phyloP scores from a whole-genome alignment of 1,139 yeast species.

The Hyphopichia khmerensis region DNA sequence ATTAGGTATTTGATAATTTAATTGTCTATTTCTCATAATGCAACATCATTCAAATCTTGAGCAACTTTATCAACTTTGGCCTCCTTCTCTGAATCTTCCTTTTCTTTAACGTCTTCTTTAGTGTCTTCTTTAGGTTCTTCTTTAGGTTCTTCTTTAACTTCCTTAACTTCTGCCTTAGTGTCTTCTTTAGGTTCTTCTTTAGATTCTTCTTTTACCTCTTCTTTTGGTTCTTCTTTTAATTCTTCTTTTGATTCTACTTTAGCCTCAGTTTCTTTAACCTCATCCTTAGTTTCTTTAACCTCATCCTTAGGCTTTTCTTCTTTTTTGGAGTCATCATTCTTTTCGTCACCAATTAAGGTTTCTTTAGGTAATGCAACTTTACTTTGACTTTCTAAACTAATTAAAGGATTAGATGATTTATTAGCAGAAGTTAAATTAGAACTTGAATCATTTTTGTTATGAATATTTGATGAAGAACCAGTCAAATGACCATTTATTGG shows the following conservation, averaged over 20 bases:
- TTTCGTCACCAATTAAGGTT: constrained; percentile 38
- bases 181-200: constrained; percentile 12
- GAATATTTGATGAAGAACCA: constrained; percentile 4
- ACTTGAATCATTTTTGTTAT: background rate
- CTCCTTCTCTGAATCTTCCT: background rate
- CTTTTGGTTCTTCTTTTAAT: background rate
- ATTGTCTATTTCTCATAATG: background rate
- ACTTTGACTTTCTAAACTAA: constrained; percentile 30
- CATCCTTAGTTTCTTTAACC: background rate
- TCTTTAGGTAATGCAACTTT: constrained; percentile 41
- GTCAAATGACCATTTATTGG: constrained; percentile 7
- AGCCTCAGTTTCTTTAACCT: background rate
- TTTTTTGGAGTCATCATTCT: constrained; percentile 6
- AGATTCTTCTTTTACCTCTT: background rate
- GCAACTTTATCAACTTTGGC: constrained; percentile 2
- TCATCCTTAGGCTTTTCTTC: constrained; percentile 1
- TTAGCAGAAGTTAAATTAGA: background rate
- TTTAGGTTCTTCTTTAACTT: background rate
- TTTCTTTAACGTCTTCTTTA: background rate
- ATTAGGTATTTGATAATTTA: background rate
- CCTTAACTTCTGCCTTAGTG: constrained; percentile 3
- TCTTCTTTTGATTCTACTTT: background rate
- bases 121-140: background rate
- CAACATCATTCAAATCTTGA: constrained; percentile 3
- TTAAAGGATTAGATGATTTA: constrained; percentile 12